A percentile compares a stretch with the other conserved stretches of the same genome.
Evolutionary conservation across 139 green algal species (phyloP).

Genomic region (Chlorella sp.): DNA sequence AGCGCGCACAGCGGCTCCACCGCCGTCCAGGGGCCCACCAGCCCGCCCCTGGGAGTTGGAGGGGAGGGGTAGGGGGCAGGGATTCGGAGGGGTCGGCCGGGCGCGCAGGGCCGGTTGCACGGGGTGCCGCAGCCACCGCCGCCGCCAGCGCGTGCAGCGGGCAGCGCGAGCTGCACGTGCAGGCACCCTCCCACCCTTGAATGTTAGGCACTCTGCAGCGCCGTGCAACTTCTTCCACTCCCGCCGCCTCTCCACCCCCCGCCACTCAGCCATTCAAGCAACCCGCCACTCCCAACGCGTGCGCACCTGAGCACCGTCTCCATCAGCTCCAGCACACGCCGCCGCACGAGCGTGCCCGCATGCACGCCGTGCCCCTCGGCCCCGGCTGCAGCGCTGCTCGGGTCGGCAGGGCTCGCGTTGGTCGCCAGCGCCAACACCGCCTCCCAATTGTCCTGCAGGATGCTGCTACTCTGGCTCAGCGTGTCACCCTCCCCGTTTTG

Average conservation of each 20-base stretch:
- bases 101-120: background rate
- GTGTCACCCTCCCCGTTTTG: constrained; percentile 72
- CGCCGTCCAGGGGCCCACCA: constrained; percentile 73
- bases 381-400: background rate
- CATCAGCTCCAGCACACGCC: constrained; percentile 69
- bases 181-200: no score
- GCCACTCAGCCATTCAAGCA: no score
- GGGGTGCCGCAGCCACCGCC: no score
- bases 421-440: constrained; percentile 60
- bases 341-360: constrained; percentile 42
- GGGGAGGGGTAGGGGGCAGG: background rate
- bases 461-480: constrained; percentile 57
- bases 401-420: constrained; percentile 16
- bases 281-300: background rate
- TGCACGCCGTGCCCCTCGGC: background rate
- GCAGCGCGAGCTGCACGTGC: no score
- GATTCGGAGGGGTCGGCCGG: background rate
- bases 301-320: constrained; percentile 62
- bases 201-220: no score
- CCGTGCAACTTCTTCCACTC: no score
- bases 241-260: no score
- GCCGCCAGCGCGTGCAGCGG: no score
- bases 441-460: constrained; percentile 71
- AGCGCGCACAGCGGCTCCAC: constrained; percentile 63
- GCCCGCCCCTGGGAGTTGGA: constrained; percentile 41